phyloP scores from a whole-genome alignment of 768 basidiomycete species.

The Kwoniella sp. region DNA sequence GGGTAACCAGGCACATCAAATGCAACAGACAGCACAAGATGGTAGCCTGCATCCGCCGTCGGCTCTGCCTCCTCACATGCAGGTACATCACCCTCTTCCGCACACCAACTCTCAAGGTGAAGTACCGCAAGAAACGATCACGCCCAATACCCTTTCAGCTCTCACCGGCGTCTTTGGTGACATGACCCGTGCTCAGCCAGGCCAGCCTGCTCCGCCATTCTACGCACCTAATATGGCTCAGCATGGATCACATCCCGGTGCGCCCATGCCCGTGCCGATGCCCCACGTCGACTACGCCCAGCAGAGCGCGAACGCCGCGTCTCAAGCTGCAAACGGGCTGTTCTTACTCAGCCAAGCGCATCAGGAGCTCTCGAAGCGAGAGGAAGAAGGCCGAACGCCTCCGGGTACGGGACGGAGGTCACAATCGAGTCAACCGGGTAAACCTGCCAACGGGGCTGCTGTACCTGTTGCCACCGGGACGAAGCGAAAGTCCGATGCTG shows the following conservation, averaged over 20 bases:
- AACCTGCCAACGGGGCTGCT: slow-evolving; percentile 25
- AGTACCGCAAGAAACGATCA: slow-evolving; percentile 52
- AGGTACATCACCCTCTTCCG: slow-evolving; percentile 27
- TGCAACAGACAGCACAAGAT: background rate
- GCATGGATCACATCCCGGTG: too few species aligned
- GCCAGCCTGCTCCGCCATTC: slow-evolving; percentile 14
- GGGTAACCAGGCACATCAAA: background rate
- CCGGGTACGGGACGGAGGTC: background rate
- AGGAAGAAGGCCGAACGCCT: slow-evolving; percentile 57
- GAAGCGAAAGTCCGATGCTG: slow-evolving; percentile 41
- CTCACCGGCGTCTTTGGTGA: slow-evolving; percentile 72
- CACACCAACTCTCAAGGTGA: slow-evolving; percentile 25
- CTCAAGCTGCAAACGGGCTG: slow-evolving; percentile 79
- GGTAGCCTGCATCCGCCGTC: slow-evolving; percentile 22
- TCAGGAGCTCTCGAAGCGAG: slow-evolving; percentile 92
- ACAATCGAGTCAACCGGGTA: background rate
- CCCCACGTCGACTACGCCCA: slow-evolving; percentile 45
- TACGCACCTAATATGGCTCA: slow-evolving; percentile 8
- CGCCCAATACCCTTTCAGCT: slow-evolving; percentile 68
- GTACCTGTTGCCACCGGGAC: slow-evolving; percentile 33
- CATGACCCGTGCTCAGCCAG: slow-evolving; percentile 38
- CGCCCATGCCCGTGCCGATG: slow-evolving; percentile 19
- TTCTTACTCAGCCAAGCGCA: slow-evolving; percentile 92
- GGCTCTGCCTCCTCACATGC: slow-evolving; percentile 38
- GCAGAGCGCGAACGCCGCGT: slow-evolving; percentile 59